Evolutionary conservation across 176 grass and related monocot species (phyloP).

Genomic region (Pharus latifolius): DNA sequence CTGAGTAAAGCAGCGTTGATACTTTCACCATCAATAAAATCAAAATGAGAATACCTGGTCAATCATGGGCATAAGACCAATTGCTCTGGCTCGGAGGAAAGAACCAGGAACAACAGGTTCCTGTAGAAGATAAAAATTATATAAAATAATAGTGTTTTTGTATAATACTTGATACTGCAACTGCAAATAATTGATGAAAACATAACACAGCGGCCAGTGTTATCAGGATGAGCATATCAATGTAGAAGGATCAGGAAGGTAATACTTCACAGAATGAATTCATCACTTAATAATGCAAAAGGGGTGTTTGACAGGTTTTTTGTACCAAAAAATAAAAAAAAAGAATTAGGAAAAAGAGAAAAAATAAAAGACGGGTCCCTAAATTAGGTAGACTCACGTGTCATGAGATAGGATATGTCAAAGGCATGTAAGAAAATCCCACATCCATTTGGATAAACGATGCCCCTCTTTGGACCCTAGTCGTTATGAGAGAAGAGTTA

Average conservation of each 20-base stretch:
- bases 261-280: background rate
- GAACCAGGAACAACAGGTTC: conserved; percentile 57
- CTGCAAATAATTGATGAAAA: background rate
- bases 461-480: too few species aligned
- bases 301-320: too few species aligned
- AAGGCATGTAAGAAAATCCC: too few species aligned
- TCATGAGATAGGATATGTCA: too few species aligned
- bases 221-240: background rate
- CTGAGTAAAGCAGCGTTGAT: background rate
- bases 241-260: background rate
- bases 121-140: background rate
- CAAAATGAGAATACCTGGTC: conserved; percentile 37
- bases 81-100: conserved; percentile 53
- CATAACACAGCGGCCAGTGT: background rate
- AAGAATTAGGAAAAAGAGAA: too few species aligned
- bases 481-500: too few species aligned
- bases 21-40: background rate
- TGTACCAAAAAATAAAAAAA: too few species aligned
- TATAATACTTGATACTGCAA: background rate
- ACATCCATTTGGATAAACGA: too few species aligned
- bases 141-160: background rate
- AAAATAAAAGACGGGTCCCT: too few species aligned
- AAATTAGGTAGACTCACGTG: too few species aligned
- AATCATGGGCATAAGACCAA: conserved; percentile 77
- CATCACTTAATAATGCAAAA: background rate